phyloP scores from a whole-genome alignment of 306 rosid genomes.

The Urtica urens region DNA sequence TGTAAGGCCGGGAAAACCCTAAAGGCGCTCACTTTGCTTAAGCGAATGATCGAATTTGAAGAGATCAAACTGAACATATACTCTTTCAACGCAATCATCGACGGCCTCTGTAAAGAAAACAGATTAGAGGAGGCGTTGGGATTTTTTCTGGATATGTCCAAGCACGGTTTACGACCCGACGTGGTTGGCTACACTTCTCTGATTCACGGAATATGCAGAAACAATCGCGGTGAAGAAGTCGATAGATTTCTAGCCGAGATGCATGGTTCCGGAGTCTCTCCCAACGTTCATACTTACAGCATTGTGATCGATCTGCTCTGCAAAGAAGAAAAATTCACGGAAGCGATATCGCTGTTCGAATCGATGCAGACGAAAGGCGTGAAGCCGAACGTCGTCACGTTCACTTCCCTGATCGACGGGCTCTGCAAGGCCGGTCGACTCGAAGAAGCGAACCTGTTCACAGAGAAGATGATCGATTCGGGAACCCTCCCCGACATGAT shows the following conservation, averaged over 20 bases:
- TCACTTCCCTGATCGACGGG: background rate
- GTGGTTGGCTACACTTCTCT: background rate
- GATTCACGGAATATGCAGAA: background rate
- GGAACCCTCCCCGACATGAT: background rate
- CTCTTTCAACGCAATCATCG: background rate
- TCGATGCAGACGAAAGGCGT: background rate
- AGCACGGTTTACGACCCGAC: background rate
- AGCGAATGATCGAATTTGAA: background rate
- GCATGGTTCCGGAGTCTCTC: background rate
- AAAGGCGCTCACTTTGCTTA: background rate
- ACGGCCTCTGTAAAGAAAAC: constrained; percentile 4
- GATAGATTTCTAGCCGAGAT: background rate
- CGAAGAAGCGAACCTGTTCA: background rate
- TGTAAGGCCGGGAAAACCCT: background rate
- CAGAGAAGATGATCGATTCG: background rate
- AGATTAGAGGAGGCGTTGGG: background rate
- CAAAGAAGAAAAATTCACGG: background rate
- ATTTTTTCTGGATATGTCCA: background rate
- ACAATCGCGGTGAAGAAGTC: background rate
- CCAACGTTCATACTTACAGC: background rate
- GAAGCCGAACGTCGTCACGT: background rate
- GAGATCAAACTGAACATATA: background rate
- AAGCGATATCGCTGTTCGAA: constrained; percentile 1
- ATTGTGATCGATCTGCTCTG: background rate
- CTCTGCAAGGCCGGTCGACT: background rate